Evolutionary conservation across 108 stramenopile species (phyloP), one percentile per base, ranked within the genome.

Genomic region (Nitzschia sp.): DNA sequence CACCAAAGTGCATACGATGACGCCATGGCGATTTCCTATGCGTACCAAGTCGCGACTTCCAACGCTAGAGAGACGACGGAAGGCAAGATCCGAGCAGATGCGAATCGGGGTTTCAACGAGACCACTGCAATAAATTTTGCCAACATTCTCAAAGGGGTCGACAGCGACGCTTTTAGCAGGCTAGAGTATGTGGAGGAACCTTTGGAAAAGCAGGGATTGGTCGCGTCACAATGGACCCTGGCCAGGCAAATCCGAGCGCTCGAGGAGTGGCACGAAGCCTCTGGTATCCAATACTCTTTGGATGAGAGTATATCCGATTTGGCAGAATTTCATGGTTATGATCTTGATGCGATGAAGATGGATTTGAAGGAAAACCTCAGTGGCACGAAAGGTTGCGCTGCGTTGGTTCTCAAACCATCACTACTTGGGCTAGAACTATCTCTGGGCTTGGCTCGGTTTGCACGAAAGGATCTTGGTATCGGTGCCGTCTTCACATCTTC

Each of bases 151-250:
- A 72, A 70, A 33, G 60, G 31, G 2, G 25, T 84, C 6, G 85
- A 85, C 42, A 26, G 47, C 1, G 53, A 59, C 18, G 47, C 67
- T 15, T 46, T 71, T 1, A 26, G 66, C 3, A 54, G 59, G 24
- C 21, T 91, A 8, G 92, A 94, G 62, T 94, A 87, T 65, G 80
- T 94, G 27, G 93, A 94, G 64, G 93, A 94, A 72, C 93, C 93
- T 8, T 46, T 94, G 15, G 26, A 71, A 65, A 72, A 75, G 58
- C 66, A 78, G 36, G 26, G 29, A n/a, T 19, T 29, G 15, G 33
- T 64, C 29, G 64, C 48, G 38, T 55, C 64, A 58, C 11, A 42
- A 5, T 89, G 88, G 87, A 62, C 63, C 63, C 27, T 90, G 15
- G 69, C 62, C 17, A 21, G 19, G 17, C 91, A 94, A 53, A 77